Evolutionary conservation across 768 basidiomycete species (phyloP).

Genomic region (Candolleomyces eurysporus): DNA sequence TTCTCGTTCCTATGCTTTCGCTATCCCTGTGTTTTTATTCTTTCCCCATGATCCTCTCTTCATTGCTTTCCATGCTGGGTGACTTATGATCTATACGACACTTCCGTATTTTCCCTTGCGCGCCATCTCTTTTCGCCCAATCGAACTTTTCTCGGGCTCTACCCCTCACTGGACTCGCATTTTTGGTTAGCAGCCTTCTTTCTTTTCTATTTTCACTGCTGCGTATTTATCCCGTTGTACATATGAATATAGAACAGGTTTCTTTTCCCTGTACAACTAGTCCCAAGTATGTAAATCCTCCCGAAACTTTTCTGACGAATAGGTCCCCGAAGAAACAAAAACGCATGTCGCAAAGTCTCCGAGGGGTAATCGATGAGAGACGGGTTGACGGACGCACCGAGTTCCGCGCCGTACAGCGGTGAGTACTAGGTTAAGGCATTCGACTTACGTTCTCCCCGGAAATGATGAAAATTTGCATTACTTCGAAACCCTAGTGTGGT

Average conservation of each 20-base stretch:
- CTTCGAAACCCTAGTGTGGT: conserved; percentile 6
- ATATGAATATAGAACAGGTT: conserved; percentile 25
- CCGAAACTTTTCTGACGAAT: background rate
- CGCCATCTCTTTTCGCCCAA: conserved; percentile 9
- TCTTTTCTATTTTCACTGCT: conserved; percentile 28
- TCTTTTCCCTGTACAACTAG: conserved; percentile 25
- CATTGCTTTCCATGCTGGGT: conserved; percentile 21
- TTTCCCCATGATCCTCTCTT: conserved; percentile 17
- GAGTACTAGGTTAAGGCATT: background rate
- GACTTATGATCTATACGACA: conserved; percentile 37
- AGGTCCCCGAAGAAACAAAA: background rate
- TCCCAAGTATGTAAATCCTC: background rate
- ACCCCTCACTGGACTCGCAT: conserved; percentile 7
- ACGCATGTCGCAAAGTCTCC: background rate
- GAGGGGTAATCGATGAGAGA: conserved; percentile 3
- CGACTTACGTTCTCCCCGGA: background rate
- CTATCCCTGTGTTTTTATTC: conserved; percentile 12
- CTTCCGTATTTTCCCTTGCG: conserved; percentile 23
- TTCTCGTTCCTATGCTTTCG: conserved; percentile 14
- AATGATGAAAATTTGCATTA: background rate
- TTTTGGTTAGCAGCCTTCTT: conserved; percentile 18
- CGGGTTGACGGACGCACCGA: background rate
- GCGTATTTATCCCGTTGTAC: conserved; percentile 36
- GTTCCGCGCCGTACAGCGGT: background rate
- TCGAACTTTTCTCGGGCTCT: conserved; percentile 19